Evolutionary conservation across 2,329 filamentous ascomycete genomes (phyloP), one percentile per base, ranked within the genome.

Genomic region (Coleophoma crateriformis): DNA sequence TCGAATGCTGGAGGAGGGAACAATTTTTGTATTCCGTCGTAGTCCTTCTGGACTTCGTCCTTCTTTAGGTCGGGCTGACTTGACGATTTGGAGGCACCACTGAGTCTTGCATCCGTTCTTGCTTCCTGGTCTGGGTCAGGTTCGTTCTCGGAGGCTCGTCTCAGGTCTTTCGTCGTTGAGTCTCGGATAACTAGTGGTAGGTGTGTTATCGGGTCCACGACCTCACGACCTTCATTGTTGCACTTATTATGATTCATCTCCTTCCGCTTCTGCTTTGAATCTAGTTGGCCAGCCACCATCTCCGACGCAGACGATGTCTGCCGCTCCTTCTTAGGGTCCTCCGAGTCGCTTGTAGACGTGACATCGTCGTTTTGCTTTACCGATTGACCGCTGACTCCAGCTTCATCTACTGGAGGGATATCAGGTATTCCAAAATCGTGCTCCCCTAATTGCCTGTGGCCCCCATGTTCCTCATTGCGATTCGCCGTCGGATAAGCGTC

Each of bases 141-240:
- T 35, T 57, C 48, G 41, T 58, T 61, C 42, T 33, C 69, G 63
- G 20, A 70, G 66, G 46, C 65, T 42, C 58, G 64, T 52, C 76
- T 69, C 33, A 81, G 59, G 50, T 79, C 75, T 33, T 74, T 71
- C 20, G 64, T 63, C 1, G 77, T 81, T 46, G 74, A 77, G 54
- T 82, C 78, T 58, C 78, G 75, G 34, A 81, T 79, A 20, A 66
- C 66, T 27, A 81, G 70, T 5, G 77, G 77, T 14, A 82, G 65
- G 68, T 81, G 78, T 4, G 78, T 82, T 43, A 81, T 69, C 0
- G 77, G 78, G 58, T 82, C 78, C n/a, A 77, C 82, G 22, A 81
- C 77, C 56, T 78, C 69, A 48, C 77, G 70, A 10, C 53, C 57
- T 15, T 56, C 55, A 44, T 56, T 51, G 45, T 55, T 49, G 20